Base-by-base conservation (phyloP, 2,329 filamentous ascomycete genomes). In the Hymenoscyphus scutula region DNA sequence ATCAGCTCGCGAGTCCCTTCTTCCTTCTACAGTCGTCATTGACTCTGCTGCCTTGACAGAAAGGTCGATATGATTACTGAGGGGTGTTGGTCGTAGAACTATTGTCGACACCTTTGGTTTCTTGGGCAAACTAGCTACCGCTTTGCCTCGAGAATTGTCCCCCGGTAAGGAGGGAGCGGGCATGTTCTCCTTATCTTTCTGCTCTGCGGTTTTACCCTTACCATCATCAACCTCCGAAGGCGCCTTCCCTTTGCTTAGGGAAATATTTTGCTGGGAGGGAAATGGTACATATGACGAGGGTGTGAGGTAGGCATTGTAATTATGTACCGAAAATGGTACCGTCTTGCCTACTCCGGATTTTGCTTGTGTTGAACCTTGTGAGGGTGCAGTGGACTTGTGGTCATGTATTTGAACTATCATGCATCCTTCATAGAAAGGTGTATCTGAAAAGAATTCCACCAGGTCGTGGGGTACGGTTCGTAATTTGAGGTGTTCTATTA, bases 351-450 rank as follows among this genome's bases (percentile, higher is more conserved):
- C 84, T 23, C 83, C 79, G 1, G 85, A 80, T 29, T 79, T 79
- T 58, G 78, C 80, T 57, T 79, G 82, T 62, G 79, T 78, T 69
- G 80, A 81, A 68, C 84, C 86, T 72, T 91, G 87, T 68, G 82
- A 79, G 65, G 83, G 82, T 55, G 82, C 81, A 51, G 79, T 79
- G 0, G 89, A 86, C 71, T 90, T 91, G 78, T 97, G 91, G 74
- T 98, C 91, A 71, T 96, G 85, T n/a, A 98, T 81, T 75, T 96
- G 89, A 38, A 99, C 92, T 69, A 99, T 98, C 62, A 99, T 83
- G 73, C 94, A 97, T 34, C 90, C 92, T 75, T 98, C 93, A 74
- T 98, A 99, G 74, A 97, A 98, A 10, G 83, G 82, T 15, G 97
- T 89, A 23, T 87, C 86, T 19, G 82, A 81, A 60, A 99, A 85